Conservation (phyloP, 345 rosid species). For the Brassica rapa region DNA sequence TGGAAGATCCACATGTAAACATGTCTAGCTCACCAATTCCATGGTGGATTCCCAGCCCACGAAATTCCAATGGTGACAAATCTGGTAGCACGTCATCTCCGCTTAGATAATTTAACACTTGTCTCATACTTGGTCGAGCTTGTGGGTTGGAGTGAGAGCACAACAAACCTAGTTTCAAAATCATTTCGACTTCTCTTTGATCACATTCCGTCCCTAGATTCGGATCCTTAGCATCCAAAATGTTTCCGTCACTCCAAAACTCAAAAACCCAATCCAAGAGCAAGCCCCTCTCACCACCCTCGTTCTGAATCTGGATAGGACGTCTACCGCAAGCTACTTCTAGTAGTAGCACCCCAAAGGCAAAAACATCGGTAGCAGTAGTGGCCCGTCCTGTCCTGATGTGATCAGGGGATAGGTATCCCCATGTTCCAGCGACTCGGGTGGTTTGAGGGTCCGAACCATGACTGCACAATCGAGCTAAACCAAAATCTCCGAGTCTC, state of each 20-base stretch:
- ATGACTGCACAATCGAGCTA: slow-evolving; percentile 69
- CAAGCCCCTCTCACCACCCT: not conserved
- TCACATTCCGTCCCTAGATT: too few species aligned
- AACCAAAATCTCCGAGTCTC: slow-evolving; percentile 64
- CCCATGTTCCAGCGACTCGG: slow-evolving; percentile 64
- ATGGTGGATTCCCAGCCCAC: too few species aligned
- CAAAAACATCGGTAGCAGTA: not conserved
- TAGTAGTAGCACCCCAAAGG: not conserved
- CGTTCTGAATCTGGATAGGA: not conserved
- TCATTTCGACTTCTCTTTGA: too few species aligned
- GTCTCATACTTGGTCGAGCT: too few species aligned
- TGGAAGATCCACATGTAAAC: too few species aligned
- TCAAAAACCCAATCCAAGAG: not conserved
- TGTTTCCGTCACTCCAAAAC: too few species aligned
- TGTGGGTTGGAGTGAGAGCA: too few species aligned
- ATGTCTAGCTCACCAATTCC: too few species aligned
- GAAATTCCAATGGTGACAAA: not conserved
- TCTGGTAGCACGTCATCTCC: too few species aligned
- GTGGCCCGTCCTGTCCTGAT: not conserved
- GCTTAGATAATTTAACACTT: too few species aligned
- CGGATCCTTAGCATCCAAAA: too few species aligned
- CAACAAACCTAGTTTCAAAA: too few species aligned
- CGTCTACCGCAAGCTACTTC: not conserved
- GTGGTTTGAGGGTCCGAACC: slow-evolving; percentile 77
- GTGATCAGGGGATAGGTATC: not conserved